These are phyloP conservation scores for Penicillium ucsense DNA, from an alignment of 495 filamentous ascomycete species.

Conservation along the genomic window DNA sequence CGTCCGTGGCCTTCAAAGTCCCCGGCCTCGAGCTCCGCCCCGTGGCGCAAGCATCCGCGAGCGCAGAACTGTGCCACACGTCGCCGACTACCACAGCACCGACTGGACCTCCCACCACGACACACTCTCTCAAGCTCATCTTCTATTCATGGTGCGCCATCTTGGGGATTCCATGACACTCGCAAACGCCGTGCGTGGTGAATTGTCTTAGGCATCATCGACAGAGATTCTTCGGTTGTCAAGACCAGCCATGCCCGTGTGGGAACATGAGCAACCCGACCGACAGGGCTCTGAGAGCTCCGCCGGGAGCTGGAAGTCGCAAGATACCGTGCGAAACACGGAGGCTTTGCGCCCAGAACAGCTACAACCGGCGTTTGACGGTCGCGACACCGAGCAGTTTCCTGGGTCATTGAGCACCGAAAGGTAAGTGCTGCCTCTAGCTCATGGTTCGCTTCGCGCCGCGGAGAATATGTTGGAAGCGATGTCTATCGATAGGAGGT, in stretches of 20 bases:
- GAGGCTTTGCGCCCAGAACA: conserved; percentile 13
- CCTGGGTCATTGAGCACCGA: conserved; percentile 22
- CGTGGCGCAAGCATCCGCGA: conserved; percentile 9
- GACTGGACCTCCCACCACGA: not conserved
- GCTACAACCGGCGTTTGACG: conserved; percentile 13
- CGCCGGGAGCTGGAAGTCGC: conserved; percentile 32
- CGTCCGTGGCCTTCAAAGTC: not conserved
- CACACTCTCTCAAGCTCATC: not conserved
- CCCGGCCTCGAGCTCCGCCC: conserved; percentile 10
- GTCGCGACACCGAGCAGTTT: conserved; percentile 23
- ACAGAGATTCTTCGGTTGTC: conserved; percentile 9
- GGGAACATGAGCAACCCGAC: conserved; percentile 22
- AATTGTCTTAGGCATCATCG: conserved; percentile 13
- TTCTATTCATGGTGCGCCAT: conserved; percentile 17
- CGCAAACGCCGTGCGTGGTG: conserved; percentile 12
- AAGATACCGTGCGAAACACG: conserved; percentile 35
- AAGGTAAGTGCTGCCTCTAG: conserved; percentile 22
- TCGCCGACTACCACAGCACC: conserved; percentile 2
- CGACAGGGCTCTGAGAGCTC: conserved; percentile 39
- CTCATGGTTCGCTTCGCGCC: too few species aligned
- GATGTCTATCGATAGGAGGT: too few species aligned
- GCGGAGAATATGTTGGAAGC: too few species aligned
- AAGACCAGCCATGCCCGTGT: conserved; percentile 26
- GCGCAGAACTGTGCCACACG: conserved; percentile 6
- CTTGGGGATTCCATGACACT: conserved; percentile 1